These are phyloP conservation scores for Eremothecium gossypii DNA, from an alignment of 1,139 yeast species.

Conservation along the genomic window DNA sequence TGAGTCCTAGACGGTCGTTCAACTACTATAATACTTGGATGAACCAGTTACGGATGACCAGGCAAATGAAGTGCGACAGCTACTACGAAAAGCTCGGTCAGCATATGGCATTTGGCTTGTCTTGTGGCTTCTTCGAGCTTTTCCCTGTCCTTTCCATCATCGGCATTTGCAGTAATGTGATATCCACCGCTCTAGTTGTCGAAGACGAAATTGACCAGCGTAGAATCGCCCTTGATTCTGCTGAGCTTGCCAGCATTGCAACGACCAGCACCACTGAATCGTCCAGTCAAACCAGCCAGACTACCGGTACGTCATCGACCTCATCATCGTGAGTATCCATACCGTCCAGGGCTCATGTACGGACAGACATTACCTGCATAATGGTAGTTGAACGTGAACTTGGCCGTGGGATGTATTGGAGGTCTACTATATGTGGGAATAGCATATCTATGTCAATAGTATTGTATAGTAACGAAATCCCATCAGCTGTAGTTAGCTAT, in stretches of 20 bases:
- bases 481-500: no score
- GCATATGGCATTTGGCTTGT: slow-evolving; percentile 26
- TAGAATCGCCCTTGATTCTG: background rate
- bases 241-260: background rate
- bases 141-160: slow-evolving; percentile 26
- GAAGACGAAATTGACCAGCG: slow-evolving; percentile 7
- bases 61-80: slow-evolving; percentile 8
- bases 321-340: no score
- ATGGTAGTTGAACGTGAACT: no score
- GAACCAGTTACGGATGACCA: slow-evolving; percentile 6
- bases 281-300: no score
- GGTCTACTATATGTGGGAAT: no score
- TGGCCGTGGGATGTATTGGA: no score
- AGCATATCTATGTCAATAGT: no score
- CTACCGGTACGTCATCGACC: no score
- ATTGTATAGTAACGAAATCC: no score
- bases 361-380: no score
- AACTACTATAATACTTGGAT: slow-evolving; percentile 13
- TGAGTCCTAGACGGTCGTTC: slow-evolving; percentile 21
- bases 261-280: no score
- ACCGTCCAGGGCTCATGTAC: no score
- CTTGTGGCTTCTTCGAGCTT: slow-evolving; percentile 27
- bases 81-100: slow-evolving; percentile 19
- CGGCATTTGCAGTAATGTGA: slow-evolving; percentile 25
- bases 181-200: slow-evolving; percentile 23